Base-by-base conservation (phyloP, 768 basidiomycete species). In the Boletellus ananas region DNA sequence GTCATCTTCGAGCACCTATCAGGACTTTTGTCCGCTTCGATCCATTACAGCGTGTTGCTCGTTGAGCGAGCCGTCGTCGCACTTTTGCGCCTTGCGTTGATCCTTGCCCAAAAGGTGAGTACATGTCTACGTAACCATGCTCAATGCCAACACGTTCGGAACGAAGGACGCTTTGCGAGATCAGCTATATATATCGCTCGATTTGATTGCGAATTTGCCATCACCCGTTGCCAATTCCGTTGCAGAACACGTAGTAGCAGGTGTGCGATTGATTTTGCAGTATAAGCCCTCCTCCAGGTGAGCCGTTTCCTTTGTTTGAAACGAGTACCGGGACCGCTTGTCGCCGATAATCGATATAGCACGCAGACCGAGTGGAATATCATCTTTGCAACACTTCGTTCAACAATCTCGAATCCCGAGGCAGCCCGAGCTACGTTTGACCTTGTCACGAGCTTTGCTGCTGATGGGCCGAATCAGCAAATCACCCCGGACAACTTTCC, bases 331-430 rank as follows among this genome's bases (percentile, higher is more conserved):
- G 27, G 17, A 18, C 46, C 1, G 35, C 41, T 21, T 18, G 49
- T 45, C 27, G 31, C 43, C 59, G 35, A 65, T 6, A 20, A 31
- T 43, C 20, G 31, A 48, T 55, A 0, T 47, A 92, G 85, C 48
- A 94, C 93, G 1, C 85, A 88, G 57, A 97, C 95, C 1, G 95
- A 98, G 65, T 99, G 95, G 95, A 93, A 90, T 54, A 73, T 98
- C 35, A 79, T 94, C 18, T 90, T 94, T 60, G 88, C 90, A 1
- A 74, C 97, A 25, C 78, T 98, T 55, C 83, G 90, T 42, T 86
- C 85, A 1, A 94, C 93, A 0, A 79, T 94, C 36, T 75, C 84
- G 12, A 88, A 96, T 62, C 81, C 90, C 10, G 90, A 92, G 67
- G 94, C 94, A 6, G 84, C 91, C 21, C 85, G 89, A 34, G 72